These are phyloP conservation scores for Talaromyces pinophilus DNA, from an alignment of 2,329 filamentous ascomycete genomes.

Conservation along the genomic window DNA sequence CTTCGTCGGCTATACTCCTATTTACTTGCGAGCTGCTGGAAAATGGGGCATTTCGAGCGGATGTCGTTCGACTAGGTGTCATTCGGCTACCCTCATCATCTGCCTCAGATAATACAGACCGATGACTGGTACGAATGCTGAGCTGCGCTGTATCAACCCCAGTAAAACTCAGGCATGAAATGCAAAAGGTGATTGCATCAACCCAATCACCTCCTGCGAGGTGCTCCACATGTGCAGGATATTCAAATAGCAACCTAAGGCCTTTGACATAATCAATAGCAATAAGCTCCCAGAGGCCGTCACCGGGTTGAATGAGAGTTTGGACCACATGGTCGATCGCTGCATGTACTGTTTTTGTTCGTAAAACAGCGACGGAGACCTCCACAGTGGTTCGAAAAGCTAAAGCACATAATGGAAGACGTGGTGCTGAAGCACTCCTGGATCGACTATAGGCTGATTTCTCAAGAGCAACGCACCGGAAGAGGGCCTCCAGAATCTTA, in stretches of 20 bases:
- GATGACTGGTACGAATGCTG: conserved; percentile 33
- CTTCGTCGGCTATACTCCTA: conserved; percentile 51
- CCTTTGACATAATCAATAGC: conserved; percentile 76
- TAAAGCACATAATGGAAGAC: conserved; percentile 68
- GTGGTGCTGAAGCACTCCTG: conserved; percentile 53
- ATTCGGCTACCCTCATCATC: conserved; percentile 31
- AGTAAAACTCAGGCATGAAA: conserved; percentile 56
- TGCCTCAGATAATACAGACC: conserved; percentile 32
- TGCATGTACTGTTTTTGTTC: conserved; percentile 73
- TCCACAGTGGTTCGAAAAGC: conserved; percentile 72
- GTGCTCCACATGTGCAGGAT: conserved; percentile 77
- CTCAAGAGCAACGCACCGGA: conserved; percentile 69
- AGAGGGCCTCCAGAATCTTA: conserved; percentile 77
- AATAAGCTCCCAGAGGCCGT: conserved; percentile 68
- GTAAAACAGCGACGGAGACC: conserved; percentile 67
- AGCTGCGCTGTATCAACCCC: conserved; percentile 34
- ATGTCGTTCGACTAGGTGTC: conserved; percentile 35
- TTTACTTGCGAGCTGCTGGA: conserved; percentile 29
- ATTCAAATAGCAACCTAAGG: conserved; percentile 68
- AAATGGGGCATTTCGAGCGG: conserved; percentile 32
- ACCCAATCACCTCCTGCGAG: conserved; percentile 70
- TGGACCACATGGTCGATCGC: conserved; percentile 81
- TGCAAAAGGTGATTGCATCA: conserved; percentile 68
- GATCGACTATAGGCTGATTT: conserved; percentile 64
- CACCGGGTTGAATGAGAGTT: conserved; percentile 63